These are phyloP conservation scores for Crithidia thermophila DNA, from an alignment of 208 protist species.

Conservation along the genomic window DNA sequence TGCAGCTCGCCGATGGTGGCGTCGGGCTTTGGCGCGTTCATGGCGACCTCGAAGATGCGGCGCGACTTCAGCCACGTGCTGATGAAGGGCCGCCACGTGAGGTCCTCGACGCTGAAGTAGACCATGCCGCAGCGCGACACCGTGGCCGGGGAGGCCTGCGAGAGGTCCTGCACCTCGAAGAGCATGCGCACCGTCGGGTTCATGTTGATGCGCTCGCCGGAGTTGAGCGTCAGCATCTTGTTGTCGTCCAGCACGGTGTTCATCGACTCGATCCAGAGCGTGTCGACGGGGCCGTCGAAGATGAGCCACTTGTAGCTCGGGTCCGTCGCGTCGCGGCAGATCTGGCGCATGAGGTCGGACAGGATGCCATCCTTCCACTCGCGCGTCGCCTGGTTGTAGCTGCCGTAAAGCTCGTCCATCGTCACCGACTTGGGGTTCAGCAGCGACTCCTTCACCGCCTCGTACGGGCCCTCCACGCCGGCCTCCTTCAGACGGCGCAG, in stretches of 20 bases:
- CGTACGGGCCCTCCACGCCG: conserved; percentile 85
- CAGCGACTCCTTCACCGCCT: conserved; percentile 87
- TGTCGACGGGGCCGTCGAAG: conserved; percentile 99
- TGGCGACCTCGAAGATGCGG: conserved; percentile 82
- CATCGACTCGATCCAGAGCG: conserved; percentile 99
- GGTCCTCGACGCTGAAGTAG: conserved; percentile 95
- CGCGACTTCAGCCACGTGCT: conserved; percentile 93
- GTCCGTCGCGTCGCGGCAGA: conserved; percentile 92
- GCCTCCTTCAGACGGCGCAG: conserved; percentile 81
- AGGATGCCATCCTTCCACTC: conserved; percentile 99
- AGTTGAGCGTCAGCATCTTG: conserved; percentile 99
- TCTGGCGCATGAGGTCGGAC: conserved; percentile 93
- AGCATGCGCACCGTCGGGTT: conserved; percentile 96
- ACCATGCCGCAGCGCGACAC: conserved; percentile 99
- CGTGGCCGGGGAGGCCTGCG: conserved; percentile 98
- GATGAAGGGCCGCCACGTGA: conserved; percentile 96
- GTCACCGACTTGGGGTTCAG: conserved; percentile 98
- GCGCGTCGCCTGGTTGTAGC: conserved; percentile 95
- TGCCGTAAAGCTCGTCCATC: conserved; percentile 98
- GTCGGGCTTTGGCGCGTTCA: conserved; percentile 93
- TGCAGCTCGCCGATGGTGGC: conserved; percentile 81
- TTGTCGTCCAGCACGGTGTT: conserved; percentile 99
- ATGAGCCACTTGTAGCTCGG: conserved; percentile 97
- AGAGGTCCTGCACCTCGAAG: conserved; percentile 99
- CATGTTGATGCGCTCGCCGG: conserved; percentile 97